A percentile compares a stretch with the other conserved stretches of the same genome.
Evolutionary conservation across 2,329 filamentous ascomycete genomes (phyloP).

Genomic region (Cryphonectria radicalis): DNA sequence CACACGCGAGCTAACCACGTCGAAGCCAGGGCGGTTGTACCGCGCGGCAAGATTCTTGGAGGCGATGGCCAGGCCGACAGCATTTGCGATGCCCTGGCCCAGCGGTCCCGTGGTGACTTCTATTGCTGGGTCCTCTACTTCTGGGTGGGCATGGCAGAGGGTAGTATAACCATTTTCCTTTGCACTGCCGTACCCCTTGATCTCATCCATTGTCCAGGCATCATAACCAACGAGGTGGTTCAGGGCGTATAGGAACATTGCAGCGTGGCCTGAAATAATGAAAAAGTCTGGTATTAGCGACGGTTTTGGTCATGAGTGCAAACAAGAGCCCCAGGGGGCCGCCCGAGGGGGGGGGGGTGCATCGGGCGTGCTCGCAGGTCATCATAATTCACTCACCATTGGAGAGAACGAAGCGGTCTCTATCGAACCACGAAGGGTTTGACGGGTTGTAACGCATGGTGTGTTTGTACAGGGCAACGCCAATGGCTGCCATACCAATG

Average conservation of each 20-base stretch:
- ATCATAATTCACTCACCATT: conserved; percentile 44
- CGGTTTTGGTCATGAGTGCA: not conserved
- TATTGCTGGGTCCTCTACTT: conserved; percentile 61
- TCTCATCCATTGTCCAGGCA: conserved; percentile 59
- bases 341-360: too few relatives aligned
- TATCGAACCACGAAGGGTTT: conserved; percentile 62
- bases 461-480: conserved; percentile 64
- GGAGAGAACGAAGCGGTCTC: conserved; percentile 65
- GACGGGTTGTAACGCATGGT: conserved; percentile 62
- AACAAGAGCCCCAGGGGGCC: too few relatives aligned
- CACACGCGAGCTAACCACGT: conserved; percentile 54
- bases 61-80: conserved; percentile 62
- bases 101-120: conserved; percentile 65
- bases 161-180: conserved; percentile 42
- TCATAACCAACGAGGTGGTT: conserved; percentile 58
- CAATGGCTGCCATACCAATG: conserved; percentile 66
- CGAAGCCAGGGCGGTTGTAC: conserved; percentile 55
- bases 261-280: conserved; percentile 48
- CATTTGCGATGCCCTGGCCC: conserved; percentile 64
- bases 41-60: conserved; percentile 58
- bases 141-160: conserved; percentile 60
- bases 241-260: conserved; percentile 57
- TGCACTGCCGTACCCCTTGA: conserved; percentile 57
- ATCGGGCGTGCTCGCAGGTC: too few relatives aligned
- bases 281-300: too few relatives aligned